These are phyloP conservation scores for Zygosaccharomyces sapae DNA, from an alignment of 1,139 yeast genomes.

Conservation along the genomic window DNA sequence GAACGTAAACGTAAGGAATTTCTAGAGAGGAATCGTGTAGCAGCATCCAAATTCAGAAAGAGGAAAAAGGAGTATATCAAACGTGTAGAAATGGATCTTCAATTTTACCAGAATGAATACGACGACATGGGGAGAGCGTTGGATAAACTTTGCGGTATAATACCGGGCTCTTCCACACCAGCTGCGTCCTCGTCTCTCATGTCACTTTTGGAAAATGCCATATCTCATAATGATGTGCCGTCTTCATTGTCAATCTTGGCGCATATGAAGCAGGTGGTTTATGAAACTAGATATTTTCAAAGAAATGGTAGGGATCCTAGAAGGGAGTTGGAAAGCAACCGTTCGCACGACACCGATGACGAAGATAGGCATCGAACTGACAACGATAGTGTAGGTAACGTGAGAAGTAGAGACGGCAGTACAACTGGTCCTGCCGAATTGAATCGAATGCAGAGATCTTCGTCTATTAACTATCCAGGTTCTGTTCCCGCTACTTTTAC, in stretches of 20 bases:
- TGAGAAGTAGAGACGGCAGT: slow-evolving; percentile 14
- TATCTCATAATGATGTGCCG: slow-evolving; percentile 23
- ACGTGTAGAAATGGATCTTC: slow-evolving; percentile 74
- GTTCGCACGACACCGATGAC: slow-evolving; percentile 13
- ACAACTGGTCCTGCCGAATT: slow-evolving; percentile 6
- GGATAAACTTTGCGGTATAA: slow-evolving; percentile 21
- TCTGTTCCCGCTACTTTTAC: slow-evolving; percentile 9
- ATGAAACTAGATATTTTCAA: slow-evolving; percentile 24
- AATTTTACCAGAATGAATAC: slow-evolving; percentile 67
- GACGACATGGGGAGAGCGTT: slow-evolving; percentile 47
- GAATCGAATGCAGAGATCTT: slow-evolving; percentile 5
- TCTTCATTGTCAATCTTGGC: slow-evolving; percentile 23
- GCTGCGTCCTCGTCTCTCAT: slow-evolving; percentile 19
- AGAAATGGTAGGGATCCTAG: slow-evolving; percentile 29
- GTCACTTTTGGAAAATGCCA: slow-evolving; percentile 24
- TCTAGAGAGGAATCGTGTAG: slow-evolving; percentile 86
- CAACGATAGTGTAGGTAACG: slow-evolving; percentile 6
- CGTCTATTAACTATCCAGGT: slow-evolving; percentile 9
- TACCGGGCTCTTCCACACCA: slow-evolving; percentile 14
- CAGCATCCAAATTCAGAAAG: slow-evolving; percentile 94
- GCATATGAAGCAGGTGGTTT: slow-evolving; percentile 25
- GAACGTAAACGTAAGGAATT: slow-evolving; percentile 78
- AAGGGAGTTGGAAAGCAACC: slow-evolving; percentile 11
- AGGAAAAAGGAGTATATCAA: slow-evolving; percentile 86
- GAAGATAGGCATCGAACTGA: slow-evolving; percentile 15